Base-by-base conservation (phyloP, 495 filamentous ascomycete genomes). In the Neurospora sp. region DNA sequence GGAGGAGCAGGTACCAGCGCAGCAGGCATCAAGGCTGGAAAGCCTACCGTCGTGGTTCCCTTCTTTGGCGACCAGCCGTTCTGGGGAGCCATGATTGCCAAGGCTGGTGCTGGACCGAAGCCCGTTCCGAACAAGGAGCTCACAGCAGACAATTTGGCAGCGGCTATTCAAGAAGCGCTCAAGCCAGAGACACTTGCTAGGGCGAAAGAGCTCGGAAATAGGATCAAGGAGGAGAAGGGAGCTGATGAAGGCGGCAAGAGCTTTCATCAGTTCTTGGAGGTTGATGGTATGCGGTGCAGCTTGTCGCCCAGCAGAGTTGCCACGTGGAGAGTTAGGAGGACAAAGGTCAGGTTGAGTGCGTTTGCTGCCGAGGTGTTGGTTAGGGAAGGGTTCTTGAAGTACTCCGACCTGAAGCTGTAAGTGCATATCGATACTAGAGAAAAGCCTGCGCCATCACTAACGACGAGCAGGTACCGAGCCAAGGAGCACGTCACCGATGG, bases 51-150 rank as follows among this genome's bases (percentile, higher is more conserved):
- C 1, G 85, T 96, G 35, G 88, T 96, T 10, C 93, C 93, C 0
- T 96, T 96, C 82, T 95, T 96, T 76, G 93, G 93, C 5, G 93
- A 95, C 72, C 92, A 95, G 77, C 90, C 91, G 2, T 95, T 94
- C 74, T 95, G 93, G 93, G 93, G 92, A 20, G 82, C 87, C 2
- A 92, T 95, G 86, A 87, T 95, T 27, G 89, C 89, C 3, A 84
- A 81, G 61, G 89, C 91, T 20, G 90, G 91, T 6, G 93, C 92
- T 1, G 93, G 93, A 4, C 92, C 92, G 0, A 75, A 79, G 0
- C 92, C 93, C 0, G 91, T 94, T 72, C 90, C 91, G 0, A 86
- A 89, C 79, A 91, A 90, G 75, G 84, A 88, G 31, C 82, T 96
- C 31, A 93, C 87, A 0, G 84, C 86, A 0, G 85, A 88, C 4